These are phyloP conservation scores for Chondrus crispus DNA, from an alignment of 23 red algal species.

Conservation along the genomic window DNA sequence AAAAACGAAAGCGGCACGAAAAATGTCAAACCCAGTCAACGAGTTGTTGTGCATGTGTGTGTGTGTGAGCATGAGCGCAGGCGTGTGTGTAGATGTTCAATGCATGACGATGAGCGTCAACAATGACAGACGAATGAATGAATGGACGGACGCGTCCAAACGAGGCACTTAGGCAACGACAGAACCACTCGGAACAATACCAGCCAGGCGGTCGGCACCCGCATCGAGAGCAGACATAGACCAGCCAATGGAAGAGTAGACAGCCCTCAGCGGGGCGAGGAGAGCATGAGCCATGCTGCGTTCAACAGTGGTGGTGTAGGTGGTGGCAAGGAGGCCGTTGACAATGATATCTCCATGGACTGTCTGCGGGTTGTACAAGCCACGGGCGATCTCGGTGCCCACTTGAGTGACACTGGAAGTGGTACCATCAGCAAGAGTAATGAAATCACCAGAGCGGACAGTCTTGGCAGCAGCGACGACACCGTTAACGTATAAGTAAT, in stretches of 20 bases:
- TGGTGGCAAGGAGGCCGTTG: slow-evolving; percentile 44
- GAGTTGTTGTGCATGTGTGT: too few relatives aligned
- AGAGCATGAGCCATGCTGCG: slow-evolving; percentile 58
- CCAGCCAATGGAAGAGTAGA: slow-evolving; percentile 33
- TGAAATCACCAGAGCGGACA: slow-evolving; percentile 30
- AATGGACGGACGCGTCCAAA: too few relatives aligned
- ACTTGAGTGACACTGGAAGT: slow-evolving; percentile 25
- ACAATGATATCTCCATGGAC: slow-evolving; percentile 78
- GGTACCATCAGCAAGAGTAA: slow-evolving; percentile 41
- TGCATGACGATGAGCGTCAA: too few relatives aligned
- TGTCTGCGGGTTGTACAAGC: slow-evolving; percentile 85
- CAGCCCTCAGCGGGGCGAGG: slow-evolving; percentile 59
- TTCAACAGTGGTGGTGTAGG: slow-evolving; percentile 70
- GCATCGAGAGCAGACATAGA: slow-evolving; percentile 33
- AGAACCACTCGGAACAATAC: slow-evolving; percentile 40
- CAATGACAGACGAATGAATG: too few relatives aligned
- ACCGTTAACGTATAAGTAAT: slow-evolving; percentile 73
- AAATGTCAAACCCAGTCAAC: too few relatives aligned
- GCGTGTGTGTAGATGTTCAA: too few relatives aligned
- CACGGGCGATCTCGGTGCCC: not conserved
- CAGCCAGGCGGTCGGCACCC: slow-evolving; percentile 34
- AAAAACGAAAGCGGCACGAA: too few relatives aligned
- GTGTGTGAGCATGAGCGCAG: too few relatives aligned
- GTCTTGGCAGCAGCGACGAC: slow-evolving; percentile 41
- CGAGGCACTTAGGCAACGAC: too few relatives aligned